A percentile compares a stretch with the other conserved stretches of the same genome.
phyloP scores from a whole-genome alignment of 768 basidiomycete species.

The Pleurotus salmoneostramineus region DNA sequence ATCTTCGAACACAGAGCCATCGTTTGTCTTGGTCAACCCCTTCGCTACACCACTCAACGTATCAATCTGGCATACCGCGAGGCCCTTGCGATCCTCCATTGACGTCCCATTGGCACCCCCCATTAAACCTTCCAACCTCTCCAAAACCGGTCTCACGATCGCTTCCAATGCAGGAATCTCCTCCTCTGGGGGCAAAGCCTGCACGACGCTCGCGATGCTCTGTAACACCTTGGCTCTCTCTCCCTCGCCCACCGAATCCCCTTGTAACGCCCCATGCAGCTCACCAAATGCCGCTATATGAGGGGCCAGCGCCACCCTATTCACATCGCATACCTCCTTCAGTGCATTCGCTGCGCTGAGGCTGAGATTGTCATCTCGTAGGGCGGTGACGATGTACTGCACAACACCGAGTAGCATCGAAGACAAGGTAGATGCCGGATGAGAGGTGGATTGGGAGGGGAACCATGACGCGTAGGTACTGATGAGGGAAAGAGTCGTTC shows the following conservation, averaged over 20 bases:
- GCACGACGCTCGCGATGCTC: constrained; percentile 90
- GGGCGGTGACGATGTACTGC: constrained; percentile 64
- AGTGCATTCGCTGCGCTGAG: constrained; percentile 78
- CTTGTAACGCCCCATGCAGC: constrained; percentile 64
- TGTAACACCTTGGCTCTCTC: constrained; percentile 91
- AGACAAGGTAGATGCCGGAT: constrained; percentile 17
- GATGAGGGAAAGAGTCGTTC: constrained; percentile 71
- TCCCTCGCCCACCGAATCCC: constrained; percentile 70
- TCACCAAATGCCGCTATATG: constrained; percentile 85
- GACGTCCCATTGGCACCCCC: constrained; percentile 38
- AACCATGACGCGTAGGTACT: constrained; percentile 85
- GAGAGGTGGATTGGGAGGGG: constrained; percentile 36
- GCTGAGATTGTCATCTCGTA: constrained; percentile 62
- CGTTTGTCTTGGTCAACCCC: constrained; percentile 77
- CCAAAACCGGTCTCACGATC: constrained; percentile 72
- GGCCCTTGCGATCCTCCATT: constrained; percentile 65
- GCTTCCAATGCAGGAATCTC: constrained; percentile 77
- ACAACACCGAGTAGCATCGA: constrained; percentile 62
- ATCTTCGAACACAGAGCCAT: constrained; percentile 59
- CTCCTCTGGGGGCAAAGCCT: constrained; percentile 78
- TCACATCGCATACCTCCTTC: constrained; percentile 86
- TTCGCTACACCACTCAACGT: constrained; percentile 83
- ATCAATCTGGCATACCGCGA: constrained; percentile 71
- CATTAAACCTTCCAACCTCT: constrained; percentile 53
- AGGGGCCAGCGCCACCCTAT: constrained; percentile 75